Evolutionary conservation across 768 basidiomycete species (phyloP), one percentile per base, ranked within the genome.

Genomic region (Hypholoma fasciculare): DNA sequence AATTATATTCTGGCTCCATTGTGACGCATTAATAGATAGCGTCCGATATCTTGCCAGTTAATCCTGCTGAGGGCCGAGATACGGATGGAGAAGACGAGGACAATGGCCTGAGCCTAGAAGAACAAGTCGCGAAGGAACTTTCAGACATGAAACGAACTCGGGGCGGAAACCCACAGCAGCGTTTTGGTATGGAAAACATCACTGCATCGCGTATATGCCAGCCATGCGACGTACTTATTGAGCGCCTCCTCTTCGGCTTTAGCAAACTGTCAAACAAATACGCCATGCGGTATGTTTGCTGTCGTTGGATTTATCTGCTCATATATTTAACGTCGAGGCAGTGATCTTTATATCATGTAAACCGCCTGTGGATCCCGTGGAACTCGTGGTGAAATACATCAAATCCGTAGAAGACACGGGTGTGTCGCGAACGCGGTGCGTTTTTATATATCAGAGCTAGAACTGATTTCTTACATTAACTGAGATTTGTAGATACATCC

Each of bases 311-410:
- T 43, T 47, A 37, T 54, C 2, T 7, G 23, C 54, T 56, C 23
- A 56, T 37, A 44, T 9, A 48, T 48, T 49, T 53, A 37, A 48
- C 17, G 8, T 43, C 38, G 64, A 34, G 61, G 36, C 40, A 94
- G 92, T 92, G 13, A 73, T 91, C 26, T 92, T 92, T 69, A 88
- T 94, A 46, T 87, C 90, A 9, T 93, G 89, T 70, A 88, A 83
- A 70, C 76, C 85, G 1, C 92, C 92, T 0, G 78, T 92, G 20
- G 86, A 94, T 67, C 90, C 92, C 1, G 86, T 93, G 17, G 75
- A 83, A 60, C 74, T 94, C 16, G 83, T 91, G 26, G 66, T 80
- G 17, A 82, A 81, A 50, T 83, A 91, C 63, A 74, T 93, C 7
- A 74, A 84, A 57, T 83, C 82, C 54, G 81, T 93, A 1, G 71